Evolutionary conservation across 805 yeast genomes (phyloP).

Genomic region (Candida silvatica): DNA sequence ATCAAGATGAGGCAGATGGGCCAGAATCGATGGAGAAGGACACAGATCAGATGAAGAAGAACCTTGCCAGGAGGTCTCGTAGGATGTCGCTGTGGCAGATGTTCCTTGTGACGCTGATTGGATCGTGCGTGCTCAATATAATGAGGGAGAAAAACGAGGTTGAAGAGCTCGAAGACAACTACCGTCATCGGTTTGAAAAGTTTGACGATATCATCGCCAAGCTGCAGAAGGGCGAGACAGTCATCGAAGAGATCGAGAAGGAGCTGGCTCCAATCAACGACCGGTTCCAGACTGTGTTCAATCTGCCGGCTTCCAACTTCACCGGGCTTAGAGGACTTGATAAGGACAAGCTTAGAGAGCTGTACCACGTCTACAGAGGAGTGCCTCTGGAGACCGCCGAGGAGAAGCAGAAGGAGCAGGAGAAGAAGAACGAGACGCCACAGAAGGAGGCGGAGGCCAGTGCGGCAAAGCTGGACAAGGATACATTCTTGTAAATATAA

Average conservation of each 20-base stretch:
- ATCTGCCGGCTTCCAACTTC: slow-evolving; percentile 14
- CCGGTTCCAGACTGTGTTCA: slow-evolving; percentile 27
- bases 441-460: background rate
- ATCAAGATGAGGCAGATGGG: slow-evolving; percentile 12
- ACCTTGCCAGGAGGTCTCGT: slow-evolving; percentile 19
- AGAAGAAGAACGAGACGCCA: background rate
- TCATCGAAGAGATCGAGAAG: slow-evolving; percentile 29
- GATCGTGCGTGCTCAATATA: slow-evolving; percentile 38
- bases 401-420: background rate
- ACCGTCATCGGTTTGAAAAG: slow-evolving; percentile 29
- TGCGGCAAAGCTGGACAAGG: slow-evolving; percentile 5
- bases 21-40: too few species aligned
- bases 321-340: slow-evolving; percentile 12
- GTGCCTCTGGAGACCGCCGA: background rate
- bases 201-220: slow-evolving; percentile 17
- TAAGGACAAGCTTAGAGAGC: slow-evolving; percentile 6
- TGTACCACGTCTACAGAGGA: slow-evolving; percentile 2
- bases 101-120: slow-evolving; percentile 20
- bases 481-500: slow-evolving; percentile 10
- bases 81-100: slow-evolving; percentile 25
- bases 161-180: slow-evolving; percentile 33
- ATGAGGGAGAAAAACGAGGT: slow-evolving; percentile 34
- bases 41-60: slow-evolving; percentile 14
- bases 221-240: slow-evolving; percentile 14
- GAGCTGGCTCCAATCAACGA: slow-evolving; percentile 34